Evolutionary conservation across 2,329 filamentous ascomycete genomes (phyloP), one percentile per base, ranked within the genome.

Genomic region (Colletotrichum cuscutae): DNA sequence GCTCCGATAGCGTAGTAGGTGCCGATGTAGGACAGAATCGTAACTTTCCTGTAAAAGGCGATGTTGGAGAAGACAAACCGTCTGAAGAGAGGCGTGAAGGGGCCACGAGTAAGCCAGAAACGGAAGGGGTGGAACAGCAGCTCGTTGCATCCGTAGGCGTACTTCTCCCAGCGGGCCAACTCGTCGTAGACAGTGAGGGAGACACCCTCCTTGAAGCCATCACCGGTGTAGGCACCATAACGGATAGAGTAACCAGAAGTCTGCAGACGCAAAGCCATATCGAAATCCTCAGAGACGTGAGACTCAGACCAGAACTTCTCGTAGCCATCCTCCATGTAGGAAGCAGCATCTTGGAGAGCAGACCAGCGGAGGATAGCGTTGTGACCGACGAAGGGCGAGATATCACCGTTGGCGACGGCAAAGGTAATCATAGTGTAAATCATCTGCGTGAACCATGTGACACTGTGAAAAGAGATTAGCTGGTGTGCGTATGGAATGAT

Each of bases 361-460:
- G 64, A 54, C 93, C 93, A 95, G 26, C 93, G 88, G 15, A 95
- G 84, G 72, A 95, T 89, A 1, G 93, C 93, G 77, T 95, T 95
- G 84, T 95, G 93, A 0, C 93, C 93, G 74, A 95, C 93, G 76
- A 95, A 95, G 0, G 92, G 92, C 0, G 92, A 91, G 7, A 92
- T 89, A 65, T 95, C 93, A 5, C 93, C 93, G 63, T 89, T 92
- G 7, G 90, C 89, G 32, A 94, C 92, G 24, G 90, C 89, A 77
- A 91, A 95, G 30, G 88, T 86, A 77, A 95, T 95, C 42, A 91
- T 89, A 0, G 89, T 91, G 83, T 95, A 95, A 76, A 95, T 90
- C 64, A 95, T 87, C 78, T 95, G 91, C 54, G 93, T 95, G 83
- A 95, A 95, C 84, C 93, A 95, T 1, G 92, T 93, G 77, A 94